Percentiles rank a stretch among this genome's conserved stretches.
Conservation (phyloP, 2,329 filamentous ascomycete genomes). For the Penicillium sp. region DNA sequence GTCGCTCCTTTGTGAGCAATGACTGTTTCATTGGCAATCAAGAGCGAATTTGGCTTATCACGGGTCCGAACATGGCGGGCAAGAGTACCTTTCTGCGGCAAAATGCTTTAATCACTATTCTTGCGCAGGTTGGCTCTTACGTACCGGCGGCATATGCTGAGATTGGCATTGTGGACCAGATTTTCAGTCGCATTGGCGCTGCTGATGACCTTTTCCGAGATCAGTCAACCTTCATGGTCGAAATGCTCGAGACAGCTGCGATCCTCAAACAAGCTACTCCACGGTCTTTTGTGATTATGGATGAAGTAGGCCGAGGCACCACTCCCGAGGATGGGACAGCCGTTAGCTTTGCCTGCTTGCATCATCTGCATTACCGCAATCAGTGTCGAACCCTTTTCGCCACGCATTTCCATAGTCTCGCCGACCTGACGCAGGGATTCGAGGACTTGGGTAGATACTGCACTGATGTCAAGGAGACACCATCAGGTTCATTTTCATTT, state of each 20-base stretch:
- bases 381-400: slow-evolving; percentile 79
- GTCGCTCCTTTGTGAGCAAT: slow-evolving; percentile 75
- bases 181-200: slow-evolving; percentile 88
- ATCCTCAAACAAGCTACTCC: slow-evolving; percentile 81
- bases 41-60: slow-evolving; percentile 64
- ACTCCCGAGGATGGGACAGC: slow-evolving; percentile 88
- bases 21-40: slow-evolving; percentile 75
- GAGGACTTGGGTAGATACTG: slow-evolving; percentile 68
- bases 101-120: slow-evolving; percentile 87
- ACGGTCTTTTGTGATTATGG: slow-evolving; percentile 92
- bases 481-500: slow-evolving; percentile 68
- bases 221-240: slow-evolving; percentile 98
- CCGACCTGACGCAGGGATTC: slow-evolving; percentile 63
- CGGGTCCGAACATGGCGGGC: slow-evolving; percentile 95
- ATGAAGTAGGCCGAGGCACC: slow-evolving; percentile 91
- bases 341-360: slow-evolving; percentile 79
- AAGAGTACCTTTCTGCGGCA: slow-evolving; percentile 95
- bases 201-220: slow-evolving; percentile 92
- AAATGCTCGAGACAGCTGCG: slow-evolving; percentile 93
- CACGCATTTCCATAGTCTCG: slow-evolving; percentile 84
- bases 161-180: slow-evolving; percentile 87
- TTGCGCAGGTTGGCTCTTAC: slow-evolving; percentile 88
- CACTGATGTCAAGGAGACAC: slow-evolving; percentile 76
- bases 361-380: slow-evolving; percentile 75
- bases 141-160: slow-evolving; percentile 83